phyloP scores from a whole-genome alignment of 129 eudicot genomes.

The Escallonia herrerae region DNA sequence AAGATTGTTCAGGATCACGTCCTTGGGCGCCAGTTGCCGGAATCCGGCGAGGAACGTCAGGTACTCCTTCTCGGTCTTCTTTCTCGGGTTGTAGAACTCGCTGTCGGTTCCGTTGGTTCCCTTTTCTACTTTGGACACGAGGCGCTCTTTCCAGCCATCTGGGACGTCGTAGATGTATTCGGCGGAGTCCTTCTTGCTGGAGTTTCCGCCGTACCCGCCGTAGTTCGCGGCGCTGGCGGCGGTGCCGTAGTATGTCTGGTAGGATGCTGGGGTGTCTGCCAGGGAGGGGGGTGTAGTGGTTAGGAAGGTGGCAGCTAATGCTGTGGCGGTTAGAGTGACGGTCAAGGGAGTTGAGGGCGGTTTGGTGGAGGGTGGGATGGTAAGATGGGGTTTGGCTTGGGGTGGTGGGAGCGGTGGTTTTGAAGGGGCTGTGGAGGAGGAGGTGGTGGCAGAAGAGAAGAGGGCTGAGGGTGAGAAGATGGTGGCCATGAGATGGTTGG shows the following conservation, averaged over 20 bases:
- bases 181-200: constrained; percentile 76
- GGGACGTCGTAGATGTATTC: constrained; percentile 94
- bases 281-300: constrained; percentile 42
- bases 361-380: constrained; percentile 40
- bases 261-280: constrained; percentile 35
- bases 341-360: constrained; percentile 38
- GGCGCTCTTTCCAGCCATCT: constrained; percentile 84
- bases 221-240: constrained; percentile 98
- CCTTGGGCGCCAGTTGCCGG: constrained; percentile 69
- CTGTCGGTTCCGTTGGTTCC: constrained; percentile 97
- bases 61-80: constrained; percentile 76
- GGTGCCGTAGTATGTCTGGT: constrained; percentile 77
- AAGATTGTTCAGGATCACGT: constrained; percentile 60
- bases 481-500: constrained; percentile 60
- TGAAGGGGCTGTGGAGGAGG: constrained; percentile 28
- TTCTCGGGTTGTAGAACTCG: constrained; percentile 84
- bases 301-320: constrained; percentile 39
- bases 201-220: constrained; percentile 96
- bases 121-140: constrained; percentile 83
- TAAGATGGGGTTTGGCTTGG: constrained; percentile 29
- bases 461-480: constrained; percentile 81
- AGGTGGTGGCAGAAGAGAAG: constrained; percentile 50
- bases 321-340: constrained; percentile 43
- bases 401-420: constrained; percentile 30
- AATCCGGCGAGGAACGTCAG: constrained; percentile 63